A percentile compares a stretch with the other conserved stretches of the same genome.
Evolutionary conservation across 768 basidiomycete genomes (phyloP).

Genomic region (Tricholoma flavovirens): DNA sequence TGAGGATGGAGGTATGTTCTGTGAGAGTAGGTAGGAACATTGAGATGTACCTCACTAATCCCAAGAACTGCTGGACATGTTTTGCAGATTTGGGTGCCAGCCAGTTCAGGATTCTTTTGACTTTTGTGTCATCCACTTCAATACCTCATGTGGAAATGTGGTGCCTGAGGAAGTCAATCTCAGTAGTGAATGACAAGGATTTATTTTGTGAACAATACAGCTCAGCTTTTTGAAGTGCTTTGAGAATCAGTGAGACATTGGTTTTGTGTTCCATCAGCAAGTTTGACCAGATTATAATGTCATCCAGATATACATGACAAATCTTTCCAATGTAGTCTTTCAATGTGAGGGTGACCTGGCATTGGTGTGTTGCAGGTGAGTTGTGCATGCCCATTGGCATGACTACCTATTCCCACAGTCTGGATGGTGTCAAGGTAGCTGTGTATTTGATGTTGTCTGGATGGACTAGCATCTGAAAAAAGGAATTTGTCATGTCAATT

Average conservation of each 20-base stretch:
- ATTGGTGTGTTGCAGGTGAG: not conserved
- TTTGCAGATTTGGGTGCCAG: conserved; percentile 7
- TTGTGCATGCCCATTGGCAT: too few relatives aligned
- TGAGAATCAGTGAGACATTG: not conserved
- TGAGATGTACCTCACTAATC: conserved; percentile 17
- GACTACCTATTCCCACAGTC: not conserved
- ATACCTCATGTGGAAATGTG: not conserved
- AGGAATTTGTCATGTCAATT: too few relatives aligned
- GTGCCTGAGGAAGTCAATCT: too few relatives aligned
- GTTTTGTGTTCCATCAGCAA: not conserved
- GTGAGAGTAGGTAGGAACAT: conserved; percentile 19
- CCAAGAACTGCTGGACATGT: too few relatives aligned
- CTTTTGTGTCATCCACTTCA: not conserved
- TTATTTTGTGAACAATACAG: not conserved
- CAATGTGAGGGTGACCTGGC: not conserved
- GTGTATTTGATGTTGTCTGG: not conserved
- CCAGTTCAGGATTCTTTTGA: conserved; percentile 19
- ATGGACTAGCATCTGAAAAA: too few relatives aligned
- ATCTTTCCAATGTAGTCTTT: too few relatives aligned
- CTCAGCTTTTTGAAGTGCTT: not conserved
- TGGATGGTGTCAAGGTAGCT: not conserved
- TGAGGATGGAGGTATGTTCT: conserved; percentile 2
- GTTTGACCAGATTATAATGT: not conserved
- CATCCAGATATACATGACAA: too few relatives aligned
- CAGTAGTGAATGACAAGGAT: not conserved